A percentile compares a stretch with the other conserved stretches of the same genome.
phyloP scores from a whole-genome alignment of 1,284 basidiomycete genomes.

The Ceratobasidium sp. region DNA sequence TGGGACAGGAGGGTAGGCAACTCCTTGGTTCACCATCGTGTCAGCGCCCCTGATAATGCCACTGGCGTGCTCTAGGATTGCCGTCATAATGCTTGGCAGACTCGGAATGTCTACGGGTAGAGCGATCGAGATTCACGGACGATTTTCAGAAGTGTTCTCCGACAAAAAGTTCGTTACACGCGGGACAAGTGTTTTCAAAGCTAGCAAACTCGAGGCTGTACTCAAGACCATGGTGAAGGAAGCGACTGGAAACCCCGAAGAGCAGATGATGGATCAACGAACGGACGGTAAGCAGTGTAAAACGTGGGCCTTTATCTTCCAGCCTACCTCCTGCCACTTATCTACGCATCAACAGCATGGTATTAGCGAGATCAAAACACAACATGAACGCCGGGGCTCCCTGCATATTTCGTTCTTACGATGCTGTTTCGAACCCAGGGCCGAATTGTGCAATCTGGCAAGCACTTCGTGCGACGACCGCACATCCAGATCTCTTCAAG shows the following conservation, averaged over 20 bases:
- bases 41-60: no score
- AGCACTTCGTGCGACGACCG: slow-evolving; percentile 1
- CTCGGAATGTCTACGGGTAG: not conserved
- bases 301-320: not conserved
- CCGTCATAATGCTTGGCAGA: slow-evolving; percentile 48
- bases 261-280: not conserved
- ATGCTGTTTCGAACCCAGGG: not conserved
- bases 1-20: slow-evolving; percentile 39
- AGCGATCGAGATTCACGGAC: not conserved
- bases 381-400: slow-evolving; percentile 15
- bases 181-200: not conserved
- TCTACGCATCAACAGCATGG: not conserved
- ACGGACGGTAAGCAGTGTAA: not conserved
- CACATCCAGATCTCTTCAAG: not conserved
- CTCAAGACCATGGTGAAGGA: not conserved
- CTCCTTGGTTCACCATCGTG: no score
- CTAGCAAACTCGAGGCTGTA: not conserved
- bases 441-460: slow-evolving; percentile 13
- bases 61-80: slow-evolving; percentile 47
- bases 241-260: not conserved
- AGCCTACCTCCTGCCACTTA: not conserved
- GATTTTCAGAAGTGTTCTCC: not conserved
- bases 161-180: not conserved
- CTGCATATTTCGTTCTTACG: not conserved
- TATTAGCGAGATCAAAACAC: not conserved